These are phyloP conservation scores for Penicillium sp. DNA, from an alignment of 2,329 filamentous ascomycete species.

Conservation along the genomic window DNA sequence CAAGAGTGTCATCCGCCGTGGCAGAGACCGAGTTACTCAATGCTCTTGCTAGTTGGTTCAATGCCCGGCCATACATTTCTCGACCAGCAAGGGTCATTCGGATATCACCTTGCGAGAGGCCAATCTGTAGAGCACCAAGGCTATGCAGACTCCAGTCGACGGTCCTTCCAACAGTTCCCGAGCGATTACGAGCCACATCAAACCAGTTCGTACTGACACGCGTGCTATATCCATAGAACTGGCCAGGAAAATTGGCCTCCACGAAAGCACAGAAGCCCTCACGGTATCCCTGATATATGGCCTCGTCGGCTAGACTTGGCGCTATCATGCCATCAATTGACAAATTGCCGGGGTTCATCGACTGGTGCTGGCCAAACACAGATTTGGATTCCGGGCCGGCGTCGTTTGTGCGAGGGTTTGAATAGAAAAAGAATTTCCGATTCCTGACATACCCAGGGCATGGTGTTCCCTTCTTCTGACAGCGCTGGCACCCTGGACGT, in stretches of 20 bases:
- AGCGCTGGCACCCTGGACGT: neutral
- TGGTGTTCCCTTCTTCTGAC: neutral
- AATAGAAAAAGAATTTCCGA: slow-evolving; percentile 23
- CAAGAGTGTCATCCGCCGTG: slow-evolving; percentile 21
- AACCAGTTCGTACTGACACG: slow-evolving; percentile 25
- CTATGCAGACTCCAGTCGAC: slow-evolving; percentile 18
- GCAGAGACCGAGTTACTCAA: slow-evolving; percentile 14
- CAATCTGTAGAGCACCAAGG: slow-evolving; percentile 22
- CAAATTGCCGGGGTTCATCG: neutral
- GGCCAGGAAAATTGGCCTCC: slow-evolving; percentile 18
- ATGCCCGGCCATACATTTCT: slow-evolving; percentile 22
- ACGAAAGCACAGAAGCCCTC: slow-evolving; percentile 24
- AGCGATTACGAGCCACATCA: slow-evolving; percentile 21
- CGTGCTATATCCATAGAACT: slow-evolving; percentile 18
- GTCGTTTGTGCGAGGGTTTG: neutral
- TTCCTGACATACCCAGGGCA: slow-evolving; percentile 25
- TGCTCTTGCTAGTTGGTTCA: slow-evolving; percentile 14
- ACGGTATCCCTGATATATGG: slow-evolving; percentile 17
- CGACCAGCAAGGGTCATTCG: slow-evolving; percentile 17
- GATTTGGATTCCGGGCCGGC: neutral
- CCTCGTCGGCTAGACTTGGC: slow-evolving; percentile 14
- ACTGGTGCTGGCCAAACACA: neutral
- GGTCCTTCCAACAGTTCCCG: slow-evolving; percentile 4
- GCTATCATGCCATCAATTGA: slow-evolving; percentile 16
- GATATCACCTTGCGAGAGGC: slow-evolving; percentile 16